Percentiles rank a stretch among this genome's conserved stretches.
Evolutionary conservation across 2,329 filamentous ascomycete species (phyloP).

Genomic region (Microthyrium microscopicum): DNA sequence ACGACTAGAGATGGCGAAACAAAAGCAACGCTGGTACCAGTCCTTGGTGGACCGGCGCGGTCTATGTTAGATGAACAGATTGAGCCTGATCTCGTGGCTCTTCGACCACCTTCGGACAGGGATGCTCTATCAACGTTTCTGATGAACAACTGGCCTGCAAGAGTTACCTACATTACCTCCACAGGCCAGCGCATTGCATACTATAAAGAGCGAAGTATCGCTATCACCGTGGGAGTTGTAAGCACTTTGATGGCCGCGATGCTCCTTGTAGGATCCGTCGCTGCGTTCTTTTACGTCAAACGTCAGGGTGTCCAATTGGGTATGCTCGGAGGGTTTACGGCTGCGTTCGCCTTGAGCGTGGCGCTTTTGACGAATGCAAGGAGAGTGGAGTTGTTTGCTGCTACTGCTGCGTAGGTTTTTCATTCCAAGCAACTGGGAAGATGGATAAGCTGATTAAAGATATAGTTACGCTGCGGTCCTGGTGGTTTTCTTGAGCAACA

Average conservation of each 20-base stretch:
- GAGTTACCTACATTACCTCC: background rate
- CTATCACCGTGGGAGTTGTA: background rate
- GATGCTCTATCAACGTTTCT: constrained; percentile 4
- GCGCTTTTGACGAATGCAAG: constrained; percentile 8
- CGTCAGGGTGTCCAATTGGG: constrained; percentile 8
- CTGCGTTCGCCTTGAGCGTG: constrained; percentile 8
- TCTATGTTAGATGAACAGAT: background rate
- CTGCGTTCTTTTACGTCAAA: constrained; percentile 11
- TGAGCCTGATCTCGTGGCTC: constrained; percentile 5
- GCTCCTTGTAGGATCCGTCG: constrained; percentile 9
- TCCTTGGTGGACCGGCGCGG: background rate
- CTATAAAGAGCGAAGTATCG: background rate
- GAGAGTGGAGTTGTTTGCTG: constrained; percentile 10
- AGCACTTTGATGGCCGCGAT: constrained; percentile 8
- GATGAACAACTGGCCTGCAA: constrained; percentile 1
- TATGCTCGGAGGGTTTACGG: constrained; percentile 8
- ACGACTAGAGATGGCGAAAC: too few species aligned
- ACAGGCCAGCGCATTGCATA: background rate
- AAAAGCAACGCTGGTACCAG: background rate
- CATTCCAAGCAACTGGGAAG: background rate
- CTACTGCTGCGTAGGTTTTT: constrained; percentile 9
- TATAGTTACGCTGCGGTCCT: constrained; percentile 11
- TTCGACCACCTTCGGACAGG: background rate
- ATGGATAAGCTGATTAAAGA: background rate
- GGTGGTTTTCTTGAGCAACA: constrained; percentile 11